Evolutionary conservation across 441 rosid genomes (phyloP).

Genomic region (Metrosideros polymorpha): DNA sequence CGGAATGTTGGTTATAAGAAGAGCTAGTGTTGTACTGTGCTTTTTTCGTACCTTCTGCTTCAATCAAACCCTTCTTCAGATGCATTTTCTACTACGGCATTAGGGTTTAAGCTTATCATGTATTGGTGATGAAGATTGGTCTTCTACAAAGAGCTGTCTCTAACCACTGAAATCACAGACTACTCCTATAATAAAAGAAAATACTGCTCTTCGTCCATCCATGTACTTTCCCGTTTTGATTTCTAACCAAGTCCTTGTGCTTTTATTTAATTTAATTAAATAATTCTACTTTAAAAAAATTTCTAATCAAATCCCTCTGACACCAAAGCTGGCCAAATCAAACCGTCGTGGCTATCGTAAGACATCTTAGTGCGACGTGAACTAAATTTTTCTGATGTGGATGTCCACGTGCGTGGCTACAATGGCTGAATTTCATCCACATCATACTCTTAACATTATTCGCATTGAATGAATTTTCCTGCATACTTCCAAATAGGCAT

Average conservation of each 20-base stretch:
- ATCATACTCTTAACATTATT: neutral
- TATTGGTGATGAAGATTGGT: neutral
- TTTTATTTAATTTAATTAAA: neutral
- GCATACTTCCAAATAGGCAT: neutral
- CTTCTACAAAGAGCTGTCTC: neutral
- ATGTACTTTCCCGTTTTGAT: neutral
- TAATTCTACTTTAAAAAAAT: neutral
- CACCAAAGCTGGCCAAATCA: neutral
- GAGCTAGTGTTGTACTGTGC: neutral
- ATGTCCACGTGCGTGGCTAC: neutral
- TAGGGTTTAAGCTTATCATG: neutral
- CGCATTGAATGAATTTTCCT: neutral
- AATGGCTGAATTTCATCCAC: neutral
- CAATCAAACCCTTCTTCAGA: neutral
- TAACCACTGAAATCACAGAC: neutral
- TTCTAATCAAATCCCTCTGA: neutral
- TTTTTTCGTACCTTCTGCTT: neutral
- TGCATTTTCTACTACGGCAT: neutral
- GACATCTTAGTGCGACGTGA: neutral
- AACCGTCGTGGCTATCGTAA: fast-evolving
- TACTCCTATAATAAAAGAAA: neutral
- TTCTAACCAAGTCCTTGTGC: neutral
- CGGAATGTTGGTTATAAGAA: neutral
- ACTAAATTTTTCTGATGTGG: neutral
- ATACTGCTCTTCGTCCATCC: neutral